Conservation (phyloP, 2,329 filamentous ascomycete species). For the Aspergillus brasiliensis region DNA sequence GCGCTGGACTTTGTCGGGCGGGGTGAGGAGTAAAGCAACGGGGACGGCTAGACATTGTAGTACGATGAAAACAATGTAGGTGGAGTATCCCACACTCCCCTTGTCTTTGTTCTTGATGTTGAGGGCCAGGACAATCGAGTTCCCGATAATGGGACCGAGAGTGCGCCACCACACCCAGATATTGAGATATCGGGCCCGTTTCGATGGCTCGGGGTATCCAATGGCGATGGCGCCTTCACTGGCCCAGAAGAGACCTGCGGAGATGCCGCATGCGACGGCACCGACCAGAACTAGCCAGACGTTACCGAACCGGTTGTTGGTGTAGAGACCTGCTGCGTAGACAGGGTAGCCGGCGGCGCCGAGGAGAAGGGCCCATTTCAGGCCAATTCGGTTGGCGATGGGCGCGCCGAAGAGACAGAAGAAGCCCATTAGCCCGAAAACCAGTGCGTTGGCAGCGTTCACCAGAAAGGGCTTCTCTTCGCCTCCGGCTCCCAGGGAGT, state of each 20-base stretch:
- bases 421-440: slow-evolving; percentile 41
- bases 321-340: slow-evolving; percentile 51
- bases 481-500: slow-evolving; percentile 55
- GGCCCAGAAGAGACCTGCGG: slow-evolving; percentile 55
- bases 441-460: slow-evolving; percentile 56
- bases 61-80: slow-evolving; percentile 48
- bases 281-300: slow-evolving; percentile 56
- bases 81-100: slow-evolving; percentile 24
- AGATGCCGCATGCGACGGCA: slow-evolving; percentile 52
- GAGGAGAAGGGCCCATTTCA: slow-evolving; percentile 47
- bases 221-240: slow-evolving; percentile 54
- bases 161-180: slow-evolving; percentile 56
- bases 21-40: slow-evolving; percentile 43
- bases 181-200: slow-evolving; percentile 52
- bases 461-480: slow-evolving; percentile 55
- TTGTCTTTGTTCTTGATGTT: slow-evolving; percentile 30
- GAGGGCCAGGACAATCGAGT: slow-evolving; percentile 50
- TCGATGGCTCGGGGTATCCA: slow-evolving; percentile 51
- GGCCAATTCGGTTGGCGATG: slow-evolving; percentile 53
- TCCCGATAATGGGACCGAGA: slow-evolving; percentile 52
- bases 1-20: slow-evolving; percentile 47
- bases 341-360: slow-evolving; percentile 53
- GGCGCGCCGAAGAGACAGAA: slow-evolving; percentile 53
- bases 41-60: slow-evolving; percentile 42
- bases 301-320: slow-evolving; percentile 47